Evolutionary conservation across 208 protist genomes (phyloP).

Genomic region (Trypanosomatidae sp.): DNA sequence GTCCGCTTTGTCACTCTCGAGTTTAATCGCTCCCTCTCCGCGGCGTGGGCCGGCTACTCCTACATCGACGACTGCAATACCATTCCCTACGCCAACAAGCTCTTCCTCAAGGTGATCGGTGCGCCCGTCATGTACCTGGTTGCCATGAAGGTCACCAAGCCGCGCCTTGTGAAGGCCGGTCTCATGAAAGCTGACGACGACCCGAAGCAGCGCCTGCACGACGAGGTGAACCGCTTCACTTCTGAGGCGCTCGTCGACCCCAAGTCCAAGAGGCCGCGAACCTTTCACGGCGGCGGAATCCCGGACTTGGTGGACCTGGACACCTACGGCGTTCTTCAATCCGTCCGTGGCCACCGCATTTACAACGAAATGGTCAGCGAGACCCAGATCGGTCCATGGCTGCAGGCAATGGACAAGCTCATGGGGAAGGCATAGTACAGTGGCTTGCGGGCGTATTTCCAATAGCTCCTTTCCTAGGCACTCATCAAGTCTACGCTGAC

Average conservation of each 20-base stretch:
- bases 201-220: conserved; percentile 53
- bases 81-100: conserved; percentile 85
- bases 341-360: conserved; percentile 78
- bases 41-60: conserved; percentile 77
- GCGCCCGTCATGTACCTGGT: conserved; percentile 92
- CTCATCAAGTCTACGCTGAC: not conserved
- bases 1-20: conserved; percentile 85
- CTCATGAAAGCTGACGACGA: conserved; percentile 60
- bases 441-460: not conserved
- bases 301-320: conserved; percentile 89
- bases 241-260: conserved; percentile 59
- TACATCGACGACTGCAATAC: conserved; percentile 90
- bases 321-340: conserved; percentile 88
- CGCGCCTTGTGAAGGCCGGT: conserved; percentile 68
- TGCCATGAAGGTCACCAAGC: conserved; percentile 65
- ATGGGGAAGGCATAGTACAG: conserved; percentile 27
- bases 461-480: not conserved
- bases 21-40: conserved; percentile 76
- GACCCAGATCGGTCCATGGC: conserved; percentile 64
- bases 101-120: conserved; percentile 88
- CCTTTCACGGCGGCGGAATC: conserved; percentile 83
- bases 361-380: conserved; percentile 78
- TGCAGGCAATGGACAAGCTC: conserved; percentile 55
- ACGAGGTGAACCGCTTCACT: conserved; percentile 70
- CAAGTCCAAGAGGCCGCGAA: conserved; percentile 48